Conservation (phyloP, 2,329 filamentous ascomycete species). For the Fonsecaea multimorphosa region DNA sequence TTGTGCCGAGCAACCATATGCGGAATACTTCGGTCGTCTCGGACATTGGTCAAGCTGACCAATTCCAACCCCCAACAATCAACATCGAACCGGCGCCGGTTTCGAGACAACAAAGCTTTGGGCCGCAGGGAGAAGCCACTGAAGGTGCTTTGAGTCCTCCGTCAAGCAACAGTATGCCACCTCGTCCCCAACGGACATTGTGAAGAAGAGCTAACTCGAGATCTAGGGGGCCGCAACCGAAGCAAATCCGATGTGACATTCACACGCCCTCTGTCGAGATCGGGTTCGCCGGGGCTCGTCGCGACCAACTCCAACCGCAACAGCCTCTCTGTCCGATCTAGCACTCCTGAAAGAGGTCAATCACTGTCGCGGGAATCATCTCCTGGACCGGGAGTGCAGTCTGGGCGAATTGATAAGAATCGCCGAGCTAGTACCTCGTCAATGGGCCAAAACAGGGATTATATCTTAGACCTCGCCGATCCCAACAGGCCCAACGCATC, state of each 20-base stretch:
- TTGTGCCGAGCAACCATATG: slow-evolving; percentile 54
- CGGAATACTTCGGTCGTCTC: slow-evolving; percentile 54
- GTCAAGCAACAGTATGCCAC: slow-evolving; percentile 36
- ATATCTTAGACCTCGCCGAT: slow-evolving; percentile 90
- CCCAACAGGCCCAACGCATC: slow-evolving; percentile 76
- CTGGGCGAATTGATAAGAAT: slow-evolving; percentile 45
- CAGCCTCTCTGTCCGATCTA: slow-evolving; percentile 48
- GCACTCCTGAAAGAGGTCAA: slow-evolving; percentile 49
- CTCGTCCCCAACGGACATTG: neutral
- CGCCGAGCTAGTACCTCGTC: slow-evolving; percentile 55
- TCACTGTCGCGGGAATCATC: slow-evolving; percentile 52
- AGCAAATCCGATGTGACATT: slow-evolving; percentile 63
- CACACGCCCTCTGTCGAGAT: slow-evolving; percentile 43
- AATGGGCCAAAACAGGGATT: slow-evolving; percentile 65
- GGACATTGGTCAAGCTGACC: slow-evolving; percentile 71
- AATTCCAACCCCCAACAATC: slow-evolving; percentile 91
- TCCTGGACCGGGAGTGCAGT: slow-evolving; percentile 42
- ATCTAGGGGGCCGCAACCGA: slow-evolving; percentile 60
- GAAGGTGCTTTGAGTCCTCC: slow-evolving; percentile 86
- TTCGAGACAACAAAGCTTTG: slow-evolving; percentile 69
- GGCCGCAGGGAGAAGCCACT: slow-evolving; percentile 66
- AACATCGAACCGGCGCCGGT: slow-evolving; percentile 84
- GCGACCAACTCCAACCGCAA: slow-evolving; percentile 36
- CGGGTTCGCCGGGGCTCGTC: slow-evolving; percentile 39
- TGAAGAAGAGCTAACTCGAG: slow-evolving; percentile 34